Evolutionary conservation across 805 yeast species (phyloP), one percentile per base, ranked within the genome.

Genomic region (Blastobotrys chiropterorum): DNA sequence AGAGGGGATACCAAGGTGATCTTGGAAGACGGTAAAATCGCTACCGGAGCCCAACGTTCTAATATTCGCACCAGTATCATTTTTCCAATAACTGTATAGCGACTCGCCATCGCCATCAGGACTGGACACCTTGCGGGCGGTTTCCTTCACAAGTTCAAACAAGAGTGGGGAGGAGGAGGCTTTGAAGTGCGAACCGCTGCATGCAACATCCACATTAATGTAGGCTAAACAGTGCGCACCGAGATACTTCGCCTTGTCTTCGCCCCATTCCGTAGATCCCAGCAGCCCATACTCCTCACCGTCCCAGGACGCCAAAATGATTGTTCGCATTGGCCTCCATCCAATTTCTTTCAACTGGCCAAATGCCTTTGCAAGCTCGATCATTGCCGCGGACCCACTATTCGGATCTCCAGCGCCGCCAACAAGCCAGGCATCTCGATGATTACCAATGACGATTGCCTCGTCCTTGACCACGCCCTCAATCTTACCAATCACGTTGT

Each of bases 341-440:
- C 88, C 89, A 14, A 57, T 50, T 54, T 75, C 69, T 31, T 65
- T 55, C 49, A 85, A 69, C 43, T 72, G 77, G 20, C 80, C 77
- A 38, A 84, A 70, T 0, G 79, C 82, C 46, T 86, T 72, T 5
- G 83, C 82, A 42, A 85, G 67, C 63, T 85, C 92, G 43, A 85
- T 65, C 56, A 83, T 55, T 0, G 74, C 79, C 0, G 90, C 83
- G 15, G 86, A 76, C 0, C 92, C 92, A 22, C 84, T 76, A 65
- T 85, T 85, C 30, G 94, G 90, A 67, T 86, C 94, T 21, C 81
- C 83, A 0, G 90, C 90, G 14, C 88, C 88, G 47, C 86, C 86
- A 52, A 81, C 79, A 53, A 82, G 77, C 94, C 92, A 86, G 2
- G 90, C 82, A 63, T 86, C 94, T 51, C 89, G 78, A 63, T 85